Conservation (phyloP, 768 basidiomycete species). For the Kwoniella newhampshirensis region DNA sequence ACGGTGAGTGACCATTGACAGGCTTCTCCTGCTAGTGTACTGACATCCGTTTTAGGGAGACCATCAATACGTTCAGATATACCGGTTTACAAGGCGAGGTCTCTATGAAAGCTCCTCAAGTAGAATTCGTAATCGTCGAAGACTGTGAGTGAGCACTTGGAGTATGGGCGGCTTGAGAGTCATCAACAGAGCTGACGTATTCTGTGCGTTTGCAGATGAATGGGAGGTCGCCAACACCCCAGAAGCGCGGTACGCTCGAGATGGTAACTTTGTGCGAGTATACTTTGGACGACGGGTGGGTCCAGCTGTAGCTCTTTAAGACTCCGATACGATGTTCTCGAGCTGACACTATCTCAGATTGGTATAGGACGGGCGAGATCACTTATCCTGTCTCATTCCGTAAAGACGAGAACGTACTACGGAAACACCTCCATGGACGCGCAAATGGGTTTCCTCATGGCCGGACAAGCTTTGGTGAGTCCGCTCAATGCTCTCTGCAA, state of each 20-base stretch:
- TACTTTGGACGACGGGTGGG: slow-evolving; percentile 50
- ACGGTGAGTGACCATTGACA: slow-evolving; percentile 15
- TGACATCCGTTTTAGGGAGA: slow-evolving; percentile 19
- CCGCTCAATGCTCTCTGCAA: slow-evolving; percentile 5
- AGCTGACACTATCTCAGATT: slow-evolving; percentile 27
- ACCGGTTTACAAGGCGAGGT: slow-evolving; percentile 81
- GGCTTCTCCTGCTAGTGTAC: not conserved
- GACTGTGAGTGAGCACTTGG: slow-evolving; percentile 65
- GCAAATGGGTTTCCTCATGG: slow-evolving; percentile 92
- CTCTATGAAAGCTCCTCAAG: slow-evolving; percentile 74
- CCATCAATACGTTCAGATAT: slow-evolving; percentile 78
- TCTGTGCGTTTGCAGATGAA: slow-evolving; percentile 19
- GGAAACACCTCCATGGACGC: slow-evolving; percentile 99
- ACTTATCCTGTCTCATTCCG: slow-evolving; percentile 56
- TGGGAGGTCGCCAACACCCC: slow-evolving; percentile 10
- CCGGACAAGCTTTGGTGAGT: slow-evolving; percentile 82
- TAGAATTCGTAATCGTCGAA: slow-evolving; percentile 73
- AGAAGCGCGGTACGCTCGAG: slow-evolving; percentile 22
- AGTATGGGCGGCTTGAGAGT: not conserved
- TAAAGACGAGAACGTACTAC: slow-evolving; percentile 85
- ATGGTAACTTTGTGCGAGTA: slow-evolving; percentile 38
- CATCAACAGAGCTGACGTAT: slow-evolving; percentile 8
- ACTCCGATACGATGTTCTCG: too few species aligned
- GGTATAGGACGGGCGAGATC: slow-evolving; percentile 57
- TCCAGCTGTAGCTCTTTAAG: not conserved